Evolutionary conservation across 192 early-diverging fungal genomes (phyloP).

Genomic region (Podila clonocystis): DNA sequence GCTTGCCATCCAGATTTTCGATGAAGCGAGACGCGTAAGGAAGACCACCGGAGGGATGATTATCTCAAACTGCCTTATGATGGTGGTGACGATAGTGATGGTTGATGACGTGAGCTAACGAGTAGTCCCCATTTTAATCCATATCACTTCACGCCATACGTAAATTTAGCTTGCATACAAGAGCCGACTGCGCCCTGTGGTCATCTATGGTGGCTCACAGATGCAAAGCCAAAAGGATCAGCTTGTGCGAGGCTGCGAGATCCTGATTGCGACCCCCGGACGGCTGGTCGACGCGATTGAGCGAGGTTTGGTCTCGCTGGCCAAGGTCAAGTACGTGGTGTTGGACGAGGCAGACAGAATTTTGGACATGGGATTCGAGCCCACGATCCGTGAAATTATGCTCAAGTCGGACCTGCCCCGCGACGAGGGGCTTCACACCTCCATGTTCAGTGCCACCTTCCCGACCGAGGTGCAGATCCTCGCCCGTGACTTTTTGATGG

Average conservation of each 20-base stretch:
- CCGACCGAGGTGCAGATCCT: slow-evolving; percentile 90
- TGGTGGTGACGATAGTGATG: not conserved
- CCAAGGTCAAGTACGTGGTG: slow-evolving; percentile 73
- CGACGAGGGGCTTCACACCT: slow-evolving; percentile 80
- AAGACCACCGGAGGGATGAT: not conserved
- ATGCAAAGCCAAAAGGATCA: slow-evolving; percentile 81
- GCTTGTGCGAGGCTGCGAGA: slow-evolving; percentile 90
- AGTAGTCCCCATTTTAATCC: no score
- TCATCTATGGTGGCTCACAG: slow-evolving; percentile 95
- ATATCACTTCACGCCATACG: not conserved
- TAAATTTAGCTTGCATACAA: slow-evolving; percentile 32
- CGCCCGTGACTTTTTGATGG: slow-evolving; percentile 91
- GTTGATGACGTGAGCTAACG: no score
- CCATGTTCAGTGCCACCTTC: slow-evolving; percentile 99
- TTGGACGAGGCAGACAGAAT: slow-evolving; percentile 91
- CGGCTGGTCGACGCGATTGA: slow-evolving; percentile 92
- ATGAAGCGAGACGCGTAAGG: slow-evolving; percentile 72
- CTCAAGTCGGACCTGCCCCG: slow-evolving; percentile 74
- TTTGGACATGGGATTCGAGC: slow-evolving; percentile 98
- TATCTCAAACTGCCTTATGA: not conserved
- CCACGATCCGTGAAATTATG: slow-evolving; percentile 89
- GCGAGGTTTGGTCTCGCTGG: slow-evolving; percentile 80
- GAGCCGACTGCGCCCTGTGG: slow-evolving; percentile 27
- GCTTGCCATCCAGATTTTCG: slow-evolving; percentile 84
- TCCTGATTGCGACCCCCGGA: slow-evolving; percentile 95